Evolutionary conservation across 352 stramenopile species (phyloP), one percentile per base, ranked within the genome.

Genomic region (Elongisporangium undulatum): DNA sequence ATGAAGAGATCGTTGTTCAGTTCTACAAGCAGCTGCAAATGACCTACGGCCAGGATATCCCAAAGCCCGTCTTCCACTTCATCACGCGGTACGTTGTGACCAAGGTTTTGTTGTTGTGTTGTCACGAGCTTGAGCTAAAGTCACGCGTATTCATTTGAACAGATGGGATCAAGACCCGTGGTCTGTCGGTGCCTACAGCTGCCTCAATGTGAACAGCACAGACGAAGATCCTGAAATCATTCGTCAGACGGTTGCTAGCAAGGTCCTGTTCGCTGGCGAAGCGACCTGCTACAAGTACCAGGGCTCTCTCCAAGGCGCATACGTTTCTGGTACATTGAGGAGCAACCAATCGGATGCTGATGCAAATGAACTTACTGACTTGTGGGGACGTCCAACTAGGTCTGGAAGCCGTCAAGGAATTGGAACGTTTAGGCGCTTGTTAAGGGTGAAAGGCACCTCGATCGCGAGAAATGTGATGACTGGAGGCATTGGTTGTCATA

Each of bases 221-320:
- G 73, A 73, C 8, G 64, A 78, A 2, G 82, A 90, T 45, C 82
- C 84, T 9, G 77, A 88, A 48, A 53, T 75, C 7, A 38, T 92
- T 15, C 67, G 78, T 2, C 59, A 77, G 24, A 55, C 68, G 0
- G 61, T 87, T 1, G 68, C 38, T 0, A 59, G 65, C 19, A 68
- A 68, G 8, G 59, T 92, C 26, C 63, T 86, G 53, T 92, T 92
- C 26, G 78, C 78, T 2, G 82, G 82, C 6, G 82, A 92, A 55
- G 80, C 79, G 1, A 92, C 80, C 16, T 82, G 75, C 24, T 82
- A 86, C 64, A 63, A 83, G 29, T 87, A 89, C 51, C 82, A 89
- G 56, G 79, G 78, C 5, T 79, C 80, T 3, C 68, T 89, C n/a
- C 79, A 89, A 53, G 80, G 72, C 1, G 82, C 82, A n/a, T 85